Conservation (phyloP, 2,329 filamentous ascomycete species). For the Epichloe glyceriae region DNA sequence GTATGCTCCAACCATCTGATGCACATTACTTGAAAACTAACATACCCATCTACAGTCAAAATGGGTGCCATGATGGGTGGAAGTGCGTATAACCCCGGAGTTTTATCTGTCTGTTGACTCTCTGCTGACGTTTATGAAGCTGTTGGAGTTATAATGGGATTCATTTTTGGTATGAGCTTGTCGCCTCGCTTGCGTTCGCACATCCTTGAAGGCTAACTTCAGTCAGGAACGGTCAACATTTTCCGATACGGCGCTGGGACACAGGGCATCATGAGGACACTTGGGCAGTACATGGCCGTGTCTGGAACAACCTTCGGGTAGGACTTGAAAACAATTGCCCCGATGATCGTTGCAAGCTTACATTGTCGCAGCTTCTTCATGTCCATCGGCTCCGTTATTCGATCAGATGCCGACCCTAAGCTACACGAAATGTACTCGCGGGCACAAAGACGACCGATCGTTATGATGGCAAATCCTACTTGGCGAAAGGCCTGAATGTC, state of each 20-base stretch:
- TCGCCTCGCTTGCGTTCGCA: not conserved
- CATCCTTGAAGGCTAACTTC: not conserved
- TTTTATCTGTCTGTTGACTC: not conserved
- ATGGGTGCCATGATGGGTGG: conserved; percentile 99
- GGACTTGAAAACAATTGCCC: not conserved
- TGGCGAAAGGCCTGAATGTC: conserved; percentile 17
- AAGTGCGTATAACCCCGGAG: conserved; percentile 51
- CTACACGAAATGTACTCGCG: conserved; percentile 63
- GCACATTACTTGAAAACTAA: not conserved
- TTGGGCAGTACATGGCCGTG: conserved; percentile 93
- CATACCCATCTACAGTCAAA: conserved; percentile 35
- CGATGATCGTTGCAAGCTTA: conserved; percentile 10
- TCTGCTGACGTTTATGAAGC: conserved; percentile 40
- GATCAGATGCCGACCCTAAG: conserved; percentile 73
- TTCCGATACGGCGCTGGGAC: conserved; percentile 88
- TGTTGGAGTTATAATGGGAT: conserved; percentile 91
- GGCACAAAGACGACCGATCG: conserved; percentile 61
- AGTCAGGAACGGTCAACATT: conserved; percentile 75
- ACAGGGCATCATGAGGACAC: conserved; percentile 83
- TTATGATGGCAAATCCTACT: conserved; percentile 31
- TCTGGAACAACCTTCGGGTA: conserved; percentile 96
- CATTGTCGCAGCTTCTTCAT: conserved; percentile 66
- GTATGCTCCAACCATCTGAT: conserved; percentile 20
- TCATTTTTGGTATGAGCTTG: conserved; percentile 69
- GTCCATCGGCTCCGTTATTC: conserved; percentile 94